Conservation (phyloP, 345 rosid species). For the Populus tremula region DNA sequence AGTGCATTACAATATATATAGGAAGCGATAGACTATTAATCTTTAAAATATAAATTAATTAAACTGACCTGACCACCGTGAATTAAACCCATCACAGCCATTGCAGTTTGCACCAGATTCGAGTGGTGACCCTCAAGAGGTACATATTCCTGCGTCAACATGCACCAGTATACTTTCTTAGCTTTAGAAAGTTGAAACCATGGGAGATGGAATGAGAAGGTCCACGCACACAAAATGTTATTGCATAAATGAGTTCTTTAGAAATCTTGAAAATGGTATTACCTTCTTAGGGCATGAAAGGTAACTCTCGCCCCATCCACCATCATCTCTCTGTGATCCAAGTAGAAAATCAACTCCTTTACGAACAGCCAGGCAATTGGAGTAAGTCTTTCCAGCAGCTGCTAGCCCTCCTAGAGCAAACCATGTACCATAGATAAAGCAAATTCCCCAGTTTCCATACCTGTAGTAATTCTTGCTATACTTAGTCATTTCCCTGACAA, state of each 20-base stretch:
- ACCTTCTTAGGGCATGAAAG: conserved; percentile 25
- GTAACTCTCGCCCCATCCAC: conserved; percentile 31
- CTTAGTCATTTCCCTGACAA: background rate
- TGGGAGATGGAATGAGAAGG: no score
- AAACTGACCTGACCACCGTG: conserved; percentile 15
- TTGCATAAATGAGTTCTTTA: no score
- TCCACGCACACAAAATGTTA: no score
- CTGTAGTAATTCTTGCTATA: background rate
- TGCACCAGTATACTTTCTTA: background rate
- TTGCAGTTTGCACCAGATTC: conserved; percentile 23
- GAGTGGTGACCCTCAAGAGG: conserved; percentile 16
- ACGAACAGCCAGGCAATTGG: conserved; percentile 3
- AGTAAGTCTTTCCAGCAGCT: conserved; percentile 26
- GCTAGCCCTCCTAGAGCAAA: conserved; percentile 20
- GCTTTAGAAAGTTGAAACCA: background rate
- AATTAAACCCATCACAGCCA: conserved; percentile 28
- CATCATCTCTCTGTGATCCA: conserved; percentile 11
- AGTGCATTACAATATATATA: no score
- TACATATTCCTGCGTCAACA: conserved; percentile 5
- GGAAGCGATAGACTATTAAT: no score
- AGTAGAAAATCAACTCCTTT: conserved; percentile 24
- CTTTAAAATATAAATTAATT: background rate
- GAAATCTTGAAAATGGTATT: background rate
- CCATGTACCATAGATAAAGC: conserved; percentile 23
- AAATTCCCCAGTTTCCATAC: conserved; percentile 33